Percentiles rank a stretch among this genome's conserved stretches.
Evolutionary conservation across 495 filamentous ascomycete genomes (phyloP).

Genomic region (Aspergillus kassunensis): DNA sequence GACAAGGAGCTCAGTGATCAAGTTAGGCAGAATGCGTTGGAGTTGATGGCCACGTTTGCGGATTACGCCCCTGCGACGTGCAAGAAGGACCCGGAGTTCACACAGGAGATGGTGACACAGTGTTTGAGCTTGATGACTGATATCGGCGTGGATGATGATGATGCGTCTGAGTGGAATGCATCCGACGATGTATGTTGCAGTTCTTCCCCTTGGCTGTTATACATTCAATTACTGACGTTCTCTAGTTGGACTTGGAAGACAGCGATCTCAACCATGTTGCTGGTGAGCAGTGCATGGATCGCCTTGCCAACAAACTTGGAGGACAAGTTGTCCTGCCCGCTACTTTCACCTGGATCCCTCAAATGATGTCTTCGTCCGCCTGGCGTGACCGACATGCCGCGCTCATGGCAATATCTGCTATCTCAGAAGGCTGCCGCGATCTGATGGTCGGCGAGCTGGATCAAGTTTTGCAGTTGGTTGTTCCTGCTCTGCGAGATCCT

Average conservation of each 20-base stretch:
- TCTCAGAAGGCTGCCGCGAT: constrained; percentile 95
- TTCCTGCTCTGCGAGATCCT: constrained; percentile 84
- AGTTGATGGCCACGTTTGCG: constrained; percentile 97
- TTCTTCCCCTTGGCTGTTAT: not conserved
- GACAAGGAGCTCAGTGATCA: constrained; percentile 91
- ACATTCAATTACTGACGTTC: constrained; percentile 16
- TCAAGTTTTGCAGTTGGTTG: constrained; percentile 88
- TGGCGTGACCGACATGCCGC: constrained; percentile 98
- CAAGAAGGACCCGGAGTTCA: constrained; percentile 85
- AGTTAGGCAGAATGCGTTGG: constrained; percentile 88
- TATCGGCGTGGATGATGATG: constrained; percentile 89
- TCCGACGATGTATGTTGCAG: constrained; percentile 75
- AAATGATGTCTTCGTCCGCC: constrained; percentile 92
- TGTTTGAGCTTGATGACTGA: constrained; percentile 99
- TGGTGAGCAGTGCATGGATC: constrained; percentile 98
- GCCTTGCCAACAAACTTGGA: constrained; percentile 94
- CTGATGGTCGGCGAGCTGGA: constrained; percentile 93
- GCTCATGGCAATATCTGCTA: constrained; percentile 98
- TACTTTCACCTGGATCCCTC: constrained; percentile 95
- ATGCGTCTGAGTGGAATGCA: constrained; percentile 89
- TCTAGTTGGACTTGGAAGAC: constrained; percentile 83
- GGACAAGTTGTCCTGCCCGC: constrained; percentile 80
- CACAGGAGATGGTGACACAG: constrained; percentile 95
- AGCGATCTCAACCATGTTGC: constrained; percentile 97
- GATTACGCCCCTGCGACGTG: constrained; percentile 93